Evolutionary conservation across 2,329 filamentous ascomycete genomes (phyloP), one percentile per base, ranked within the genome.

Genomic region (Orbilia javanica): DNA sequence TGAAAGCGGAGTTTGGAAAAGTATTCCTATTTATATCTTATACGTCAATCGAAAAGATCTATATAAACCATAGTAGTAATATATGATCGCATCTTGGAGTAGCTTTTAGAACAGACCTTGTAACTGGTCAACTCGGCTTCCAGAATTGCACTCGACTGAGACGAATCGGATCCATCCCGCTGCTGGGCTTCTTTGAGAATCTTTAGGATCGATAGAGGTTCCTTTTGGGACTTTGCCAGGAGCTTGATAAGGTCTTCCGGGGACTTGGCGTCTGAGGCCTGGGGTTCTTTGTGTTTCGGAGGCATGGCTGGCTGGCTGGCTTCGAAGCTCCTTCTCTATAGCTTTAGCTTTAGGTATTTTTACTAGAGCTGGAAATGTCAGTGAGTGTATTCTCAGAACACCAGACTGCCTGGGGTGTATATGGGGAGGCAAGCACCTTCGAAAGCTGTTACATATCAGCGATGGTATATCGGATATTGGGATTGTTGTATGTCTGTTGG

Each of bases 1-100:
- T 93, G 96, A 86, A 98, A 98, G 81, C 95, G 93, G 44, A 98
- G 88, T 85, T 99, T 98, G 48, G 93, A 92, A 85, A 98, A 99
- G 20, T 98, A 89, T 85, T 97, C 94, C 85, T 90, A 80, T 3
- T 6, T 46, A 18, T 25, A 4, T 4, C 7, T 7, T 20, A 10
- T 29, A 25, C 25, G 10, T 20, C 42, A 4, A 10, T 44, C n/a
- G 4, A 18, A 2, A 20, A 10, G 4, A 44, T 44, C 1, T 3
- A 15, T 13, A n/a, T n/a, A n/a, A n/a, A n/a, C n/a, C n/a, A n/a
- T n/a, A n/a, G n/a, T n/a, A n/a, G n/a, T n/a, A n/a, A n/a, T n/a
- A n/a, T n/a, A n/a, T n/a, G n/a, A n/a, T n/a, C n/a, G n/a, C n/a
- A 22, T 4, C 1, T n/a, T 8, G 36, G 25, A 20, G 34, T 18